Base-by-base conservation (phyloP, 2,329 filamentous ascomycete species). In the Trichocomaceae sp. region DNA sequence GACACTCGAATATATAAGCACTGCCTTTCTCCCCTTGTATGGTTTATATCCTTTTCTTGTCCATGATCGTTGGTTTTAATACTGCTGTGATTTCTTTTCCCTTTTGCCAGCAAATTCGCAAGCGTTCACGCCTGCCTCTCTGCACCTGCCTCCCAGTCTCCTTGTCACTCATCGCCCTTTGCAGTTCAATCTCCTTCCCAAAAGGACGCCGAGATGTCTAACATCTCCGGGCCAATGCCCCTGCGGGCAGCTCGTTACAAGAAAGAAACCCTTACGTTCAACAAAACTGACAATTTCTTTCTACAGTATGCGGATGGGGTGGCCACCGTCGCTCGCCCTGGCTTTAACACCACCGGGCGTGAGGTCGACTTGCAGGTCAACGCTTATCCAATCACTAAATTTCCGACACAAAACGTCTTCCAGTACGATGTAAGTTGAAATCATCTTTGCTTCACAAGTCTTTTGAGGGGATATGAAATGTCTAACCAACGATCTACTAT, bases 361-460 rank as follows among this genome's bases (percentile, higher is more conserved):
- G 66, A 75, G 0, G 77, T 84, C 19, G 64, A 70, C 0, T 62
- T 89, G 1, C 69, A 77, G 2, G 72, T 95, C 37, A 97, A 97
- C 67, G 84, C 89, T 10, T 95, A 85, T 70, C 79, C 83, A 0
- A 84, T 96, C 53, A 71, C 68, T 0, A 71, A 75, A 9, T 82
- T 84, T 54, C 83, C 83, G 0, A 77, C 69, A 2, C 79, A 76
- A 12, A 80, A 82, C 0, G 81, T 96, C 20, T 84, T 84, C 59
- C 91, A 96, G 66, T 97, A 92, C 62, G 90, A 96, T 73, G 88
- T 91, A 74, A 79, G 86, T 79, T 31, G 48, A 31, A 45, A 17
- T 54, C 50, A 17, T 50, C 31, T 42, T 20, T 49, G 2, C 57
- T 39, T 47, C n/a, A 3, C 20, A 29, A 35, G 29, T 10, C 4